Base-by-base conservation (phyloP, 2,329 filamentous ascomycete species). In the Colletotrichum coccodes region DNA sequence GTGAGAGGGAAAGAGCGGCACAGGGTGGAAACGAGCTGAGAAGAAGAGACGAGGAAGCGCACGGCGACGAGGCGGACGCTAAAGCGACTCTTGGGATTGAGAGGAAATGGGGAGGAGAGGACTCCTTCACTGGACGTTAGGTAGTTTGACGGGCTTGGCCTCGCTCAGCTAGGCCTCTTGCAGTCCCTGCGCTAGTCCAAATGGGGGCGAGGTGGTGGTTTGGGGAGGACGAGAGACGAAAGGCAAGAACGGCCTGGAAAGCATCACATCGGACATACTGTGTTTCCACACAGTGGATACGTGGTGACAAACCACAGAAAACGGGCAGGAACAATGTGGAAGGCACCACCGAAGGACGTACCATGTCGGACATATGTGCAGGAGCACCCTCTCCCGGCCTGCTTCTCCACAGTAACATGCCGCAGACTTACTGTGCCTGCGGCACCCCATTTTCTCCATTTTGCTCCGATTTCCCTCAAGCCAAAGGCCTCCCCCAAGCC, bases 1-100 rank as follows among this genome's bases (percentile, higher is more conserved):
- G n/a, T 18, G 34, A 26, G 21, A 40, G 64, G 54, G 26, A 58
- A 60, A 64, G 38, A 26, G 60, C 60, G 52, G 52, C 46, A 38
- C 28, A 38, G 30, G 42, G 32, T 12, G 16, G 28, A 28, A 26
- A 18, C n/a, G 28, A 9, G 46, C n/a, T n/a, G 50, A n/a, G 38
- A n/a, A 11, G 30, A 44, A 14, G 44, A 28, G 40, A 32, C 56
- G 36, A 42, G 21, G 44, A 50, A 16, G 21, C 50, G 7, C 6
- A 34, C 32, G 21, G 38, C 36, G 32, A 36, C 34, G 16, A 14
- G 36, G 12, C 36, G 36, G 12, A 38, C 36, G 36, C 18, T 44
- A 44, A 11, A n/a, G 26, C 14, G 21, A 18, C 8, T 18, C 21
- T 6, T 32, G 18, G 57, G 34, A 26, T 36, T 32, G 47, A 44